phyloP scores from a whole-genome alignment of 345 rosid genomes.

The Camelina hispida region DNA sequence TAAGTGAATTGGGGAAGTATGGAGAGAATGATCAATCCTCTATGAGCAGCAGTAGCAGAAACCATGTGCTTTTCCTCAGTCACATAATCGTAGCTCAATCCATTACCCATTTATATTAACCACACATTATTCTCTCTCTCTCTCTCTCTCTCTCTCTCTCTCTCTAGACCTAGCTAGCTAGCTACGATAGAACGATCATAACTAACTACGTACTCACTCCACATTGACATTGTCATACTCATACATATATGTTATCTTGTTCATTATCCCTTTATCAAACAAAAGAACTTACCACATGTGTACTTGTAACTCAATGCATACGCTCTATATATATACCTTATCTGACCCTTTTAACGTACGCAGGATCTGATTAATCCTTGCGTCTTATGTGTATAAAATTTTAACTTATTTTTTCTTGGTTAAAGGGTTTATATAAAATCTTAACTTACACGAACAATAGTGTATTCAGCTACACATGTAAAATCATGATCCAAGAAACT shows the following conservation, averaged over 20 bases:
- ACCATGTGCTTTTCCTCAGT: slow-evolving; percentile 45
- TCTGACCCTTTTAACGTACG: not conserved
- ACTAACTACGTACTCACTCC: not conserved
- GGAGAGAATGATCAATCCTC: slow-evolving; percentile 36
- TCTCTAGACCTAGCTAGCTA: slow-evolving; percentile 32
- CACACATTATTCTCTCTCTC: slow-evolving; percentile 19
- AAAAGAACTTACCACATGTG: slow-evolving; percentile 11
- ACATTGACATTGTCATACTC: not conserved
- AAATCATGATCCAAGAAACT: not conserved
- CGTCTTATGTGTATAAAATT: not conserved
- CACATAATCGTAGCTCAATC: slow-evolving; percentile 32
- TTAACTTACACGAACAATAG: not conserved
- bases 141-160: slow-evolving; percentile 27
- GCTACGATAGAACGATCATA: slow-evolving; percentile 2
- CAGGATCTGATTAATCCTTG: not conserved
- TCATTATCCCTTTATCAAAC: slow-evolving; percentile 21
- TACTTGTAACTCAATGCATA: slow-evolving; percentile 14
- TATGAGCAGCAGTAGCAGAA: slow-evolving; percentile 40
- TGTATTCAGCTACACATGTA: not conserved
- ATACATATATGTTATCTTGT: slow-evolving; percentile 11
- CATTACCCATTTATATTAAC: slow-evolving; percentile 38
- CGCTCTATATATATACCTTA: not conserved
- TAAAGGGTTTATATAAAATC: not conserved
- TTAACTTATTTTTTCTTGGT: not conserved
- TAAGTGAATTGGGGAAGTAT: slow-evolving; percentile 39